A percentile compares a stretch with the other conserved stretches of the same genome.
Conservation (phyloP, 2,329 filamentous ascomycete species). For the Chalara sp. region DNA sequence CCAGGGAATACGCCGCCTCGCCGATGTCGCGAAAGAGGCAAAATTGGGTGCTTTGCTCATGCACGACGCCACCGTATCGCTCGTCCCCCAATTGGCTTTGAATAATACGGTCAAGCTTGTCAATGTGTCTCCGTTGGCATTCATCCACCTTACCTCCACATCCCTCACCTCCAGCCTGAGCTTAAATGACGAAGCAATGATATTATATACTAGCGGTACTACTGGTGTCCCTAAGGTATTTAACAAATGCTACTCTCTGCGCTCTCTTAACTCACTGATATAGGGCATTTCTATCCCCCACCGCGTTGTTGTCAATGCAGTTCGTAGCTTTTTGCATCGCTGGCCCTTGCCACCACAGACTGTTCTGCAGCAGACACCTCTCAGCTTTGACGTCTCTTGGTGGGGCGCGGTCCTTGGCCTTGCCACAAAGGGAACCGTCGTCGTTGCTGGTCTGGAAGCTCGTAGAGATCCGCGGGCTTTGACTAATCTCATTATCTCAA, state of each 20-base stretch:
- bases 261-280: conserved; percentile 12
- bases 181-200: too few relatives aligned
- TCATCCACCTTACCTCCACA: too few relatives aligned
- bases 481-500: conserved; percentile 1
- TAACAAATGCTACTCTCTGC: too few relatives aligned
- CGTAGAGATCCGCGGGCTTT: conserved; percentile 6
- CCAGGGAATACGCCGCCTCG: neutral
- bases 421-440: conserved; percentile 6
- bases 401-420: conserved; percentile 6
- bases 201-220: too few relatives aligned
- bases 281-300: neutral
- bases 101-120: neutral
- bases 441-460: neutral
- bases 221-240: too few relatives aligned
- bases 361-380: conserved; percentile 10
- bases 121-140: too few relatives aligned
- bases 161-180: too few relatives aligned
- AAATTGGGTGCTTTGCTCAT: neutral
- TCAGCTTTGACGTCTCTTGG: conserved; percentile 10
- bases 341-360: conserved; percentile 1
- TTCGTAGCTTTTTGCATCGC: conserved; percentile 11
- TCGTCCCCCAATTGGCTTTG: neutral
- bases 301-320: conserved; percentile 7
- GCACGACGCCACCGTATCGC: neutral
- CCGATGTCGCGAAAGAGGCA: neutral